Conservation (phyloP, 805 yeast genomes). For the Wickerhamomyces chaumierensis region DNA sequence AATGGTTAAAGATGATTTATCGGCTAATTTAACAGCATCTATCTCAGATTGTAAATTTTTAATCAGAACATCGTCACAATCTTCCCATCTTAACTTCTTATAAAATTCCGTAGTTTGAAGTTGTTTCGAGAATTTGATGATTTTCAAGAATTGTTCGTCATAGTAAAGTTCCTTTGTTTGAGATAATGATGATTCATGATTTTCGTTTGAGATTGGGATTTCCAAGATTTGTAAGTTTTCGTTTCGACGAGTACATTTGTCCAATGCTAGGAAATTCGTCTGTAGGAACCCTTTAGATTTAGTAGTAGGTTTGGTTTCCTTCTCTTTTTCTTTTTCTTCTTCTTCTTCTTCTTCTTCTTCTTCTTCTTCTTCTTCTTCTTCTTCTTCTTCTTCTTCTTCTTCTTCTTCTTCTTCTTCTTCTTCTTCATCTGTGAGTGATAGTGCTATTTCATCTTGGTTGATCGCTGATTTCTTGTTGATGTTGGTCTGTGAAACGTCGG, state of each 20-base stretch:
- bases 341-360: constrained; percentile 10
- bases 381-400: constrained; percentile 9
- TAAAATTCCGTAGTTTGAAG: constrained; percentile 7
- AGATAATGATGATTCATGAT: too few species aligned
- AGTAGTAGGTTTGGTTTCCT: too few species aligned
- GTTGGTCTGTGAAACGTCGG: constrained; percentile 3
- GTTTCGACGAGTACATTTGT: constrained; percentile 68
- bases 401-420: constrained; percentile 7
- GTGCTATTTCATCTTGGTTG: constrained; percentile 6
- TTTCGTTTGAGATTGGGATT: constrained; percentile 20
- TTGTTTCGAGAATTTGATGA: constrained; percentile 11
- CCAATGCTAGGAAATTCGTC: constrained; percentile 65
- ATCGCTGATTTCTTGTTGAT: constrained; percentile 25
- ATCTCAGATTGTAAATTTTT: constrained; percentile 12
- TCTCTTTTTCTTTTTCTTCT: background rate
- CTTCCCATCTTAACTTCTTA: constrained; percentile 6
- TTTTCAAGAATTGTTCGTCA: constrained; percentile 13
- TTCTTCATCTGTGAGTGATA: constrained; percentile 9
- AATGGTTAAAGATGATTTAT: constrained; percentile 2
- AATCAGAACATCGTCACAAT: constrained; percentile 2
- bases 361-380: constrained; percentile 4
- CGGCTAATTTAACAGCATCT: constrained; percentile 2
- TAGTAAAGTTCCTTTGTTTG: constrained; percentile 7
- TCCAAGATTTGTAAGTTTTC: constrained; percentile 42
- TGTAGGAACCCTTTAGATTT: constrained; percentile 10